A percentile compares a stretch with the other conserved stretches of the same genome.
Evolutionary conservation across 805 yeast genomes (phyloP).

Genomic region (Grigorovia jiainica): DNA sequence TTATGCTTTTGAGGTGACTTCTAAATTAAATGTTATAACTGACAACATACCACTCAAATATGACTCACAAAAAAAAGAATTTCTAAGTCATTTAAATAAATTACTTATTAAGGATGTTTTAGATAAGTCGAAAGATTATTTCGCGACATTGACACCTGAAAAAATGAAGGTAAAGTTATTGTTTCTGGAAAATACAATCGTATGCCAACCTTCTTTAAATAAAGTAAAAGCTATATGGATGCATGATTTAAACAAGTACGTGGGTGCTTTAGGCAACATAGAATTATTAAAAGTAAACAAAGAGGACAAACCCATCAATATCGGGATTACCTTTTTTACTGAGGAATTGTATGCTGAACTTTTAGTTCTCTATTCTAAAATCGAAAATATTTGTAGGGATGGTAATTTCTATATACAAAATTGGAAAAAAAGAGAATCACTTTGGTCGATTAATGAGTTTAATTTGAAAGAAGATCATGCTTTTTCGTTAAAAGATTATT

Average conservation of each 20-base stretch:
- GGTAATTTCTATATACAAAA: not conserved
- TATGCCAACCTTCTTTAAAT: not conserved
- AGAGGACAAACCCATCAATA: not conserved
- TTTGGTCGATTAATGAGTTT: conserved; percentile 11
- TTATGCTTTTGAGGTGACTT: too few species aligned
- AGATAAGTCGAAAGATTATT: not conserved
- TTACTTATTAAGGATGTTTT: not conserved
- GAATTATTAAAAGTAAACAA: not conserved
- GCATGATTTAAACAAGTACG: not conserved
- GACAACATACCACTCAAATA: not conserved
- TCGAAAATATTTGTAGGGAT: not conserved
- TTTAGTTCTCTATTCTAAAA: not conserved
- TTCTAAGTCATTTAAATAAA: conserved; percentile 4
- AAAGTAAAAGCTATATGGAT: not conserved
- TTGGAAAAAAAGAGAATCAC: conserved; percentile 2
- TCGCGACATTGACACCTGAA: not conserved
- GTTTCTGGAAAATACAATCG: conserved; percentile 1
- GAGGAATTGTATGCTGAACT: not conserved
- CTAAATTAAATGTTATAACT: not conserved
- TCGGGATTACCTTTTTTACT: not conserved
- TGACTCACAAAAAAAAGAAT: not conserved
- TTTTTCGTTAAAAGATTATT: conserved; percentile 2
- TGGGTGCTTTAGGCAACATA: not conserved
- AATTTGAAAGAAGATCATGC: not conserved
- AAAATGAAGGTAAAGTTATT: conserved; percentile 1